Percentiles rank a stretch among this genome's conserved stretches.
Evolutionary conservation across 768 basidiomycete species (phyloP).

Genomic region (Mycena epipterygia): DNA sequence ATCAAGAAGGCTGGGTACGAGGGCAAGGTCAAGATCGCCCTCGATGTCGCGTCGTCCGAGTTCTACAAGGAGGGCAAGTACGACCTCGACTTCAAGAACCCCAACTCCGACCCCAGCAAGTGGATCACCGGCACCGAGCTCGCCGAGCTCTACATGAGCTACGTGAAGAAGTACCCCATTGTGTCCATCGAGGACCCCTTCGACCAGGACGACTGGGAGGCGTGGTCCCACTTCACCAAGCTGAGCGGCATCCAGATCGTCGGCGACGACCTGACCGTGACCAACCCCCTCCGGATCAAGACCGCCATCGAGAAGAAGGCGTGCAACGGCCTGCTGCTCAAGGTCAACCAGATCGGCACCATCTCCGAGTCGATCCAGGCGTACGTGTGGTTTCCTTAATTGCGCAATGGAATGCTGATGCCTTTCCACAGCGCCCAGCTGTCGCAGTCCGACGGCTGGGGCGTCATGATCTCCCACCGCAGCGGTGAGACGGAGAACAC

Average conservation of each 20-base stretch:
- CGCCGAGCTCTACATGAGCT: conserved; percentile 90
- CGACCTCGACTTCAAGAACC: conserved; percentile 99
- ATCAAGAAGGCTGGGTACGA: conserved; percentile 99
- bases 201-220: conserved; percentile 99
- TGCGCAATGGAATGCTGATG: conserved; percentile 1
- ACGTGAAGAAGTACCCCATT: conserved; percentile 95
- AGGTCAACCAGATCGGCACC: conserved; percentile 99
- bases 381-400: conserved; percentile 58
- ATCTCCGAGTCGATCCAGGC: conserved; percentile 99
- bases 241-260: conserved; percentile 89
- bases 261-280: conserved; percentile 97
- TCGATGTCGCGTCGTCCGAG: conserved; percentile 98
- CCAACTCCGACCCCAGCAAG: conserved; percentile 97
- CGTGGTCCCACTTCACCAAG: conserved; percentile 93
- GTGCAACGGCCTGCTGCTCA: conserved; percentile 98
- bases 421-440: conserved; percentile 83
- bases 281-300: conserved; percentile 97
- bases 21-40: conserved; percentile 98
- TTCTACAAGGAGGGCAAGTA: conserved; percentile 99
- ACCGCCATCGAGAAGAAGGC: conserved; percentile 99
- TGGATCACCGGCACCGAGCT: conserved; percentile 95
- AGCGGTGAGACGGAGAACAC: conserved; percentile 99
- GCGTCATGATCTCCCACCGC: conserved; percentile 99
- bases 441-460: conserved; percentile 96
- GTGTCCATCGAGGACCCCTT: conserved; percentile 98